These are phyloP conservation scores for Ormosia semicastrata DNA, from an alignment of 306 rosid species.

Conservation along the genomic window DNA sequence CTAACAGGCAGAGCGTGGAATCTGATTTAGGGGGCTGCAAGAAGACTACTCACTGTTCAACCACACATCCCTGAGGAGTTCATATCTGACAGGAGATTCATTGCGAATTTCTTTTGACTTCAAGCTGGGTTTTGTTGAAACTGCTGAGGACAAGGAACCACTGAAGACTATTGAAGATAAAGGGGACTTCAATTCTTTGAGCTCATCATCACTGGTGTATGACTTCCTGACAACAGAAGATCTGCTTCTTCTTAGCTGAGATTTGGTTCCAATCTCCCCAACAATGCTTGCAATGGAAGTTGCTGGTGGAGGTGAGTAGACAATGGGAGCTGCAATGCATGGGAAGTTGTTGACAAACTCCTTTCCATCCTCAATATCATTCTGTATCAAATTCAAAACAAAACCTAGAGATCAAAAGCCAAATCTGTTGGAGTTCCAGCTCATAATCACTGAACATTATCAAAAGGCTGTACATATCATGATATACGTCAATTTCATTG, in stretches of 20 bases:
- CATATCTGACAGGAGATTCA: conserved; percentile 61
- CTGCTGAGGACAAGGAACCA: conserved; percentile 36
- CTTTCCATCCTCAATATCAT: conserved; percentile 38
- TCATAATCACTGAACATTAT: not conserved
- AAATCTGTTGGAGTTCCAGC: not conserved
- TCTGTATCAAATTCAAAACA: conserved; percentile 39
- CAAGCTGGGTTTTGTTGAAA: conserved; percentile 38
- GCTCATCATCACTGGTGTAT: conserved; percentile 80
- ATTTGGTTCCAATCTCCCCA: conserved; percentile 55
- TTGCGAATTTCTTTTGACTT: conserved; percentile 34
- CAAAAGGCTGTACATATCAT: not conserved
- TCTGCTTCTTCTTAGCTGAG: conserved; percentile 61
- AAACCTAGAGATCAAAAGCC: not conserved
- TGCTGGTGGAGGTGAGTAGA: conserved; percentile 53
- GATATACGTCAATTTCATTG: not conserved
- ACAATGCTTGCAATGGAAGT: conserved; percentile 46
- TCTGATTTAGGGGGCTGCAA: not conserved
- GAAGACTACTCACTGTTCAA: conserved; percentile 44
- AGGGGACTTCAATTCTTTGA: conserved; percentile 69
- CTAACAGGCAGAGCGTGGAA: not conserved
- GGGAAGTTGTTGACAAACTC: conserved; percentile 48
- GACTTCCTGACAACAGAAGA: conserved; percentile 67
- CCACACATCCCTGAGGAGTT: conserved; percentile 77
- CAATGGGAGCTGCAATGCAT: conserved; percentile 52
- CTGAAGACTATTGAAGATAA: conserved; percentile 47